Evolutionary conservation across 805 yeast genomes (phyloP).

Genomic region (Wickerhamiella azyma): DNA sequence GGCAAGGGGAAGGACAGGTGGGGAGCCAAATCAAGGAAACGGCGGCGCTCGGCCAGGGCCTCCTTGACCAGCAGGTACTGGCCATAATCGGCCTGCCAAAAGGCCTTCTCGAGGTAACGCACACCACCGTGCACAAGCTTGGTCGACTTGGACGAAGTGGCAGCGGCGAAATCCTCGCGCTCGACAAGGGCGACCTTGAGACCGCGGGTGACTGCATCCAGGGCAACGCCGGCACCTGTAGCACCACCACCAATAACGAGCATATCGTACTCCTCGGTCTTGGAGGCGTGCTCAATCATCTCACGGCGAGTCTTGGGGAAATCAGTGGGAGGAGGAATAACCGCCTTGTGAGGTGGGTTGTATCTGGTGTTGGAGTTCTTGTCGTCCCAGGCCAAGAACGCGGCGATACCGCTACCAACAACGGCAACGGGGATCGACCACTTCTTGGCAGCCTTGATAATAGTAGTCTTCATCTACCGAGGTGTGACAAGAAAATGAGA

Average conservation of each 20-base stretch:
- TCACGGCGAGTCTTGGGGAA: conserved; percentile 22
- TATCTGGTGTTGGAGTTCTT: conserved; percentile 16
- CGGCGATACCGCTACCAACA: conserved; percentile 14
- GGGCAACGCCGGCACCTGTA: conserved; percentile 83
- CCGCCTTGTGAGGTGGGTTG: conserved; percentile 18
- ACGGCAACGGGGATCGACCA: conserved; percentile 19
- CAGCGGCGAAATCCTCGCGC: conserved; percentile 79
- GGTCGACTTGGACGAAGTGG: conserved; percentile 87
- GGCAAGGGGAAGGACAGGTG: conserved; percentile 79
- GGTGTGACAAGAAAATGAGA: background rate
- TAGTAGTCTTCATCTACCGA: background rate
- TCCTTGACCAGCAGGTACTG: conserved; percentile 82
- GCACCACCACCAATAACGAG: conserved; percentile 93
- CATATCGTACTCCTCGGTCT: conserved; percentile 53
- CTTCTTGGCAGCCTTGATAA: conserved; percentile 8
- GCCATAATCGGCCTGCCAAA: conserved; percentile 79
- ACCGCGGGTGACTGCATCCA: conserved; percentile 85
- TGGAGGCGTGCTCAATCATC: conserved; percentile 19
- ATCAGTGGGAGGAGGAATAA: conserved; percentile 17
- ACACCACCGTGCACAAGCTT: conserved; percentile 98
- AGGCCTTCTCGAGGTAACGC: conserved; percentile 85
- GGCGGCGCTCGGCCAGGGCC: conserved; percentile 76
- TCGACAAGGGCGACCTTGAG: conserved; percentile 78
- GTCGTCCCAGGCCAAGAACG: conserved; percentile 19
- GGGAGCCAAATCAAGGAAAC: conserved; percentile 81